Conservation (phyloP, 2,329 filamentous ascomycete species). For the Neofusicoccum parvum region DNA sequence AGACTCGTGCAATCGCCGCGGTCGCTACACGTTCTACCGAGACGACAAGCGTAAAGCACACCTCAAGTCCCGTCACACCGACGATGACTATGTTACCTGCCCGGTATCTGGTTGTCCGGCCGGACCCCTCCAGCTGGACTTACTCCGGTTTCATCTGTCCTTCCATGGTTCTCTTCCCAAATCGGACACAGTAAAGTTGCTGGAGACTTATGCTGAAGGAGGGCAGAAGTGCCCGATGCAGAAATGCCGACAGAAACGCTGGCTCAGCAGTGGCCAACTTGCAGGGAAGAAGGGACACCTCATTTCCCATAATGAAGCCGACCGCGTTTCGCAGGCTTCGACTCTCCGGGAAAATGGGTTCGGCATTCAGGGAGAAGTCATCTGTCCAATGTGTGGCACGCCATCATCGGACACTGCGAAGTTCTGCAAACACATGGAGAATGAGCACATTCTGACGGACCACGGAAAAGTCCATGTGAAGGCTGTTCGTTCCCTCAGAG, state of each 20-base stretch:
- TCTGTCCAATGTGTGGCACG: background rate
- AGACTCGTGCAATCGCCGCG: background rate
- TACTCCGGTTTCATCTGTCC: background rate
- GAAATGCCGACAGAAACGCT: conserved; percentile 3
- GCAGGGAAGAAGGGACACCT: background rate
- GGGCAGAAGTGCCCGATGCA: background rate
- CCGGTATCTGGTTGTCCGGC: background rate
- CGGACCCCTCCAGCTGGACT: background rate
- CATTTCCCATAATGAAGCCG: background rate
- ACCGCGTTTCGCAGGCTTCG: background rate
- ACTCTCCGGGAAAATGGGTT: background rate
- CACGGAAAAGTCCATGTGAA: background rate
- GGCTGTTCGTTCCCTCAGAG: background rate
- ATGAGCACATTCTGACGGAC: background rate
- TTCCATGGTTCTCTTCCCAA: background rate
- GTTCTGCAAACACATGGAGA: background rate
- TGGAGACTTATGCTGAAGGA: background rate
- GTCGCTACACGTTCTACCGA: background rate
- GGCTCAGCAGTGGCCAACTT: background rate
- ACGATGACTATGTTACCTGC: background rate
- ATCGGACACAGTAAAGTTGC: background rate
- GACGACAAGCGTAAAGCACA: background rate
- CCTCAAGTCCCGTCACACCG: background rate
- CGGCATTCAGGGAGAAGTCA: background rate
- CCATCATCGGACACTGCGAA: background rate